Percentiles rank a stretch among this genome's conserved stretches.
These are phyloP conservation scores for Cardamine chenopodiifolia DNA, from an alignment of 345 rosid genomes.

Conservation along the genomic window DNA sequence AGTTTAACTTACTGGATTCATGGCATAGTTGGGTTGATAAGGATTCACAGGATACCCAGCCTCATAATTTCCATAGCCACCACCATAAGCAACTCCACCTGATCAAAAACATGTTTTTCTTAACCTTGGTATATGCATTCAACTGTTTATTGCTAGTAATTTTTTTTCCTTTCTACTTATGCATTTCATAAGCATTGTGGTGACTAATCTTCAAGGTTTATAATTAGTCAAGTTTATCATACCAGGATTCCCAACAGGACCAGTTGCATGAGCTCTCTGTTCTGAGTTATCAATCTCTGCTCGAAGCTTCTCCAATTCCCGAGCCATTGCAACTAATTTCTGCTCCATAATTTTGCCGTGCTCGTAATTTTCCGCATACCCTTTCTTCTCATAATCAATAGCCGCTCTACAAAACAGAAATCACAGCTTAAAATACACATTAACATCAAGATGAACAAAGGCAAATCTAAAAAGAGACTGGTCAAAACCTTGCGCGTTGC, in stretches of 20 bases:
- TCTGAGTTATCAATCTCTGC: constrained; percentile 92
- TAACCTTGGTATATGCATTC: constrained; percentile 18
- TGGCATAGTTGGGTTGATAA: constrained; percentile 67
- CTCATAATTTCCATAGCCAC: constrained; percentile 68
- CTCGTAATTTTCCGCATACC: constrained; percentile 92
- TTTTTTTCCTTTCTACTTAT: background rate
- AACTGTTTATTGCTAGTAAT: constrained; percentile 12
- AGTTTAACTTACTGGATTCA: constrained; percentile 73
- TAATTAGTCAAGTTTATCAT: constrained; percentile 11
- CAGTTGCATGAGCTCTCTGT: constrained; percentile 63
- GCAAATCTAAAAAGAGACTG: background rate
- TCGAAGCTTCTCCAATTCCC: constrained; percentile 92
- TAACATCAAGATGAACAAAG: constrained; percentile 8
- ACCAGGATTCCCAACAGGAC: constrained; percentile 63
- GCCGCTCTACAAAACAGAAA: constrained; percentile 61
- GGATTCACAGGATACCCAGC: constrained; percentile 64
- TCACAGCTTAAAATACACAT: constrained; percentile 12
- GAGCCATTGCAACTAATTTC: constrained; percentile 87
- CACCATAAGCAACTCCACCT: constrained; percentile 62
- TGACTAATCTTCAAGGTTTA: constrained; percentile 3
- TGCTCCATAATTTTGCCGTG: constrained; percentile 93
- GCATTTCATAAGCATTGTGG: background rate
- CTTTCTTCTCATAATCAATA: constrained; percentile 93
- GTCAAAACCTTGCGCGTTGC: constrained; percentile 77
- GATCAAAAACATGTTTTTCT: constrained; percentile 1